Conservation (phyloP, 2,329 filamentous ascomycete genomes). For the Beauveria sp. region DNA sequence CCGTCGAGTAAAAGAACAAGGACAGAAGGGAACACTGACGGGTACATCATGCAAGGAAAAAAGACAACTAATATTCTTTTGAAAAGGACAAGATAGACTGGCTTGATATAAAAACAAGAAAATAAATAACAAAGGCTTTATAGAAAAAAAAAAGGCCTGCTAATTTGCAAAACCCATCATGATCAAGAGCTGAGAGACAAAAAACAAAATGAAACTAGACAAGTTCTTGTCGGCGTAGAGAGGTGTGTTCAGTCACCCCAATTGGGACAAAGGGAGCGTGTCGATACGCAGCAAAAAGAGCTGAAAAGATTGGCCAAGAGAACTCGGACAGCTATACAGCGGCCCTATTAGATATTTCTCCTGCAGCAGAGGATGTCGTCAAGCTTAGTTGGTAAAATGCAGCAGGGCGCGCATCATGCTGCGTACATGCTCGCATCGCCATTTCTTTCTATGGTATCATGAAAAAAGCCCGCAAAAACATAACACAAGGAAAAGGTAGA, state of each 20-base stretch:
- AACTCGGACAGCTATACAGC: neutral
- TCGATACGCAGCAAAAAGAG: neutral
- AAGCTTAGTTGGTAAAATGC: neutral
- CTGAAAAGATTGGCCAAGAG: neutral
- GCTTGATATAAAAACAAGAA: neutral
- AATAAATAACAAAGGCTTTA: slow-evolving; percentile 9
- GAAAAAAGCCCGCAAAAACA: slow-evolving; percentile 13
- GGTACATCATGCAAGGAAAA: neutral
- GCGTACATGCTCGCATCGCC: neutral
- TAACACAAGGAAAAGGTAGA: neutral
- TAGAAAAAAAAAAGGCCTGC: slow-evolving; percentile 14
- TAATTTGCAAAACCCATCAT: neutral
- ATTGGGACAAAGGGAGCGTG: neutral
- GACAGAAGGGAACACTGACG: neutral
- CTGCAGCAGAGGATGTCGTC: neutral
- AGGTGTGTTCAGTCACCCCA: neutral
- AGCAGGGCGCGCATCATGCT: neutral
- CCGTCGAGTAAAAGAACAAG: neutral
- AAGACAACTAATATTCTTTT: neutral
- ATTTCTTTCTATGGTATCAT: slow-evolving; percentile 20
- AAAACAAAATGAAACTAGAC: neutral
- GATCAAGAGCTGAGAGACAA: slow-evolving; percentile 14
- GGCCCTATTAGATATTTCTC: slow-evolving; percentile 1
- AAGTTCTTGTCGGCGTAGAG: neutral
- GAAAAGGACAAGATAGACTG: neutral